Evolutionary conservation across 371 early-diverging fungal species (phyloP), one percentile per base, ranked within the genome.

Genomic region (Rozella allomycis): DNA sequence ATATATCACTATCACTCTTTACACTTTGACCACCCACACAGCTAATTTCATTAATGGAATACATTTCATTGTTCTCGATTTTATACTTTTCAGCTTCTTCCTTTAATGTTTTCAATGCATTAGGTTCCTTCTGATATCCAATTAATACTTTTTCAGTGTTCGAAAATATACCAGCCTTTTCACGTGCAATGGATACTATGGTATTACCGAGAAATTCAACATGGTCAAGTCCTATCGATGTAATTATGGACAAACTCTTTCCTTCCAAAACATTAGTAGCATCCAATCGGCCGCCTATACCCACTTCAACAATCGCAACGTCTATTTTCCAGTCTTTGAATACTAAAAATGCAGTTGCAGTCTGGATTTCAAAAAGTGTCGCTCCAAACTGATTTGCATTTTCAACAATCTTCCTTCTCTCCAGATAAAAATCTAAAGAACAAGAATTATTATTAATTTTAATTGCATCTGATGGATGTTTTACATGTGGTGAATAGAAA

Each of bases 131-230:
- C 34, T 59, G 52, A 9, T 30, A 43, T 0, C 33, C 49, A 16
- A 50, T 31, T 18, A 56, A 37, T 14, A 27, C 62, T 0, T 17
- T 13, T 1, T 12, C 25, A 12, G 38, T 43, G 1, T 19, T 14
- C 22, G 69, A 67, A 39, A 81, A 55, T 31, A 81, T 81, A 1
- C 82, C 81, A 9, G 69, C 67, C 48, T 84, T 83, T 12, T 79
- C 72, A 1, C 22, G 22, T 0, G 82, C 77, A 23, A 83, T 81
- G 26, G 55, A 48, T 35, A 50, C 47, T 3, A 78, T 31, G 2
- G 56, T 66, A 35, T 47, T 41, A n/a, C 84, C 84, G 3, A 83
- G 51, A 11, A 75, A 45, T 14, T 57, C 64, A 4, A 62, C 50
- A 46, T 83, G 84, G 43, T 83, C 84, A 36, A 66, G 26, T 1